A percentile compares a stretch with the other conserved stretches of the same genome.
These are phyloP conservation scores for Phytopythium montanum DNA, from an alignment of 352 stramenopile species.

Conservation along the genomic window DNA sequence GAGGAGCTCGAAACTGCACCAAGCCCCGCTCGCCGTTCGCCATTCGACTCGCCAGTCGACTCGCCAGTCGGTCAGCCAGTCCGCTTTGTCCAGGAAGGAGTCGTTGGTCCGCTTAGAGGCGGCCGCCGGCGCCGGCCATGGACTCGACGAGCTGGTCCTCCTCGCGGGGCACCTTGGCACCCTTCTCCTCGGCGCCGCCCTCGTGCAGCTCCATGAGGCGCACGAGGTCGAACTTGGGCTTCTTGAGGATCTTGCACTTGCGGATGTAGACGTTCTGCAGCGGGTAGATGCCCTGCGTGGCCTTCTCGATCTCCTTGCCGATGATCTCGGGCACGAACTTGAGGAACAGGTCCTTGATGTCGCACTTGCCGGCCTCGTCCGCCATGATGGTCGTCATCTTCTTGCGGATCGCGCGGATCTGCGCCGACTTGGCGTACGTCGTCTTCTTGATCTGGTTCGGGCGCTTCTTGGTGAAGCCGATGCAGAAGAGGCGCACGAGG, in stretches of 20 bases:
- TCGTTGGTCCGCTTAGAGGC: constrained; percentile 71
- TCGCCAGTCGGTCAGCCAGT: neutral
- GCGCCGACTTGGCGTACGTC: constrained; percentile 97
- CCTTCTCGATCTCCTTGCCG: constrained; percentile 97
- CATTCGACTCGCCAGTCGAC: constrained; percentile 2
- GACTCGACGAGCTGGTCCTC: constrained; percentile 87
- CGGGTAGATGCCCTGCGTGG: constrained; percentile 97
- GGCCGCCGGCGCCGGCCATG: constrained; percentile 83
- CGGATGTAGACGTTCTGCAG: constrained; percentile 99
- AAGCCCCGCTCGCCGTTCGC: constrained; percentile 4
- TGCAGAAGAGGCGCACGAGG: constrained; percentile 98
- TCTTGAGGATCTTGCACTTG: constrained; percentile 99
- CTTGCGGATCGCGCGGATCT: constrained; percentile 97
- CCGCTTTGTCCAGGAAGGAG: constrained; percentile 16
- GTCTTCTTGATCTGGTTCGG: constrained; percentile 99
- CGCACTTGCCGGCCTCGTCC: constrained; percentile 96
- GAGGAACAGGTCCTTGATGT: constrained; percentile 99
- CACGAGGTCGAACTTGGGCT: constrained; percentile 99
- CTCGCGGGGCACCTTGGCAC: constrained; percentile 85
- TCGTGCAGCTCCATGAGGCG: constrained; percentile 99
- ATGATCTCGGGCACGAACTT: constrained; percentile 99
- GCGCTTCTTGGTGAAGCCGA: constrained; percentile 99
- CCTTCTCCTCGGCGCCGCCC: constrained; percentile 90
- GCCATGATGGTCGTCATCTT: constrained; percentile 99
- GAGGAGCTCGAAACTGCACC: constrained; percentile 12